Evolutionary conservation across 140 eudicot genomes (phyloP).

Genomic region (Cichorium intybus): DNA sequence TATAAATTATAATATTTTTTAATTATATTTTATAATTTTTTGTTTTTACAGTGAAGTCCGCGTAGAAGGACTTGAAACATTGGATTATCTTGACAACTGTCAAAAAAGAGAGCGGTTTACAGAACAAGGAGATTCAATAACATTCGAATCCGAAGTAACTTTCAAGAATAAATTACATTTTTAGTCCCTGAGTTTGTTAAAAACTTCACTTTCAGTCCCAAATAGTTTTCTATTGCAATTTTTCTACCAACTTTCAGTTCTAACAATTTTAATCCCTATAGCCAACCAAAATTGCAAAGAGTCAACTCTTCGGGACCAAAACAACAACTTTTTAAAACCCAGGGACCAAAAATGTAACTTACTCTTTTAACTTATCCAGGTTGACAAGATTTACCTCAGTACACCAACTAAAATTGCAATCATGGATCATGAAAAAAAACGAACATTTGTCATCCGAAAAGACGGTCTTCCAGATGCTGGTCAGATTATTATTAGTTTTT

Average conservation of each 20-base stretch:
- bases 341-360: too few species aligned
- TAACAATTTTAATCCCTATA: too few species aligned
- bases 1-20: neutral
- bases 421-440: constrained; percentile 83
- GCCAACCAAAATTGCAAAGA: too few species aligned
- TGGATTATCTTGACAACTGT: constrained; percentile 81
- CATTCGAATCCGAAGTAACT: constrained; percentile 79
- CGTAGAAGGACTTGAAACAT: constrained; percentile 89
- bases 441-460: constrained; percentile 74
- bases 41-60: constrained; percentile 73
- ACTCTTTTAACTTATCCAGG: too few species aligned
- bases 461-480: constrained; percentile 96
- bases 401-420: constrained; percentile 83
- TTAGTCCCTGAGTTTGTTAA: too few species aligned
- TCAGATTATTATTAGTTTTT: constrained; percentile 28
- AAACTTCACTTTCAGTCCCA: too few species aligned
- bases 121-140: constrained; percentile 82
- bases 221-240: too few species aligned
- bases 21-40: neutral
- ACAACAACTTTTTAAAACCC: too few species aligned
- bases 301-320: too few species aligned
- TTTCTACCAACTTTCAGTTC: too few species aligned
- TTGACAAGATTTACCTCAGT: constrained; percentile 82
- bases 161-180: too few species aligned
- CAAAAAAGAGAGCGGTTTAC: constrained; percentile 62